Base-by-base conservation (phyloP, 2,329 filamentous ascomycete species). In the Amesomyces nigricolor region DNA sequence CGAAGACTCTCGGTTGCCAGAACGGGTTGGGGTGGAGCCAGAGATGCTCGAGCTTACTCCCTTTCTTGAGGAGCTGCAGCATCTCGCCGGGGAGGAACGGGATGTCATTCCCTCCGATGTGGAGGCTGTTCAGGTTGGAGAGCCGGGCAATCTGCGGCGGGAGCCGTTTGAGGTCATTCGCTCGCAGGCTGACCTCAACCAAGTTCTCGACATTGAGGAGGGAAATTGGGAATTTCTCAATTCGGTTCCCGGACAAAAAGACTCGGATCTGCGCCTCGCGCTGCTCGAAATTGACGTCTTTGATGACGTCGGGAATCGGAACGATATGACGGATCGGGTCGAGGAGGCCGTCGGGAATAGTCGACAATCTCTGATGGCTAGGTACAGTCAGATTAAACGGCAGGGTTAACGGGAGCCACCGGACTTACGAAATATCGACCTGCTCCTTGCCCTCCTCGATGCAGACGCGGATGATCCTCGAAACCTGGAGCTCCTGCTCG, bases 121-220 rank as follows among this genome's bases (percentile, higher is more conserved):
- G 89, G 39, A 90, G 76, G 49, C 82, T 77, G 49, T 73, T 71
- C 4, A 90, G 74, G 56, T 82, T 83, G 4, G 66, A 66, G 6
- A 89, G 73, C 32, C 78, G 78, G 19, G 72, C 73, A 47, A 89
- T 81, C 3, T 76, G 73, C 0, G 81, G 72, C 1, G 87, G 82
- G 2, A 90, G 70, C 63, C 86, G 79, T 0, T 70, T 71, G 13
- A 90, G 74, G 22, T 75, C 67, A 63, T 89, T 89, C 57, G 77
- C 79, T 37, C 87, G 81, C 14, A 90, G 73, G 62, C 80, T 88
- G 11, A 90, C 76, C 14, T 84, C 79, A 0, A 80, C 84, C 30
- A 89, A 72, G 62, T 82, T 73, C 19, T 81, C 72, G 2, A 89
- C 70, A 46, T 80, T 75, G 63, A 87, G 86, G 2, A 89, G 68